Conservation (phyloP, 108 stramenopile species). For the Cyclotella atomus region DNA sequence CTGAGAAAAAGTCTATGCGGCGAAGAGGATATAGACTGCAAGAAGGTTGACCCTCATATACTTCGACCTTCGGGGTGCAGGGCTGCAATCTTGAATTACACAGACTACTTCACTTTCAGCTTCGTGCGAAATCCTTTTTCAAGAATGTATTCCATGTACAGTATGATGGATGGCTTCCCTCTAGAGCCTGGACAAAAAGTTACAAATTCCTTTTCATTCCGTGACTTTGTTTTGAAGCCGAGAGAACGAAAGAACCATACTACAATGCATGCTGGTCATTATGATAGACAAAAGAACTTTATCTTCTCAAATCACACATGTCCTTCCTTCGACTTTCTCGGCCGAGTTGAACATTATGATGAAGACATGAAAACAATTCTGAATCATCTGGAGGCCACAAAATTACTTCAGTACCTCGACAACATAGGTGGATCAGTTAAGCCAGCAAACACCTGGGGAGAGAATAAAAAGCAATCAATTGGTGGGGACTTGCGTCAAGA, state of each 20-base stretch:
- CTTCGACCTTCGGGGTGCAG: constrained; percentile 26
- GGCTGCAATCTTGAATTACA: constrained; percentile 19
- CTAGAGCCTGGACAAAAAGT: constrained; percentile 9
- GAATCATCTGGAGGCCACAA: constrained; percentile 34
- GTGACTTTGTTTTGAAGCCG: constrained; percentile 38
- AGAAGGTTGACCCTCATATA: constrained; percentile 15
- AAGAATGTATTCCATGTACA: constrained; percentile 40
- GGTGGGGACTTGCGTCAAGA: constrained; percentile 28
- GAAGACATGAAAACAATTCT: constrained; percentile 43
- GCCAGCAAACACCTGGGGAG: constrained; percentile 40
- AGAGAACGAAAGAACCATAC: constrained; percentile 24
- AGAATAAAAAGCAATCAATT: constrained; percentile 26
- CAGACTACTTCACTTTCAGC: constrained; percentile 47
- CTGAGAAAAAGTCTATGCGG: constrained; percentile 46
- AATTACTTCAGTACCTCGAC: constrained; percentile 27
- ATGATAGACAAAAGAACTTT: constrained; percentile 22
- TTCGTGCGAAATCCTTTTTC: constrained; percentile 57
- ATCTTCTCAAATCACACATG: constrained; percentile 31
- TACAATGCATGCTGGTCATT: constrained; percentile 26
- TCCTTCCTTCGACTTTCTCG: constrained; percentile 44
- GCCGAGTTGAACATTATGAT: constrained; percentile 43
- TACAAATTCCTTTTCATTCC: constrained; percentile 38
- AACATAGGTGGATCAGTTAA: constrained; percentile 21
- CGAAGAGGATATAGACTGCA: constrained; percentile 21
- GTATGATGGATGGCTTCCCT: constrained; percentile 49